Percentiles rank a stretch among this genome's conserved stretches.
These are phyloP conservation scores for Thelephora ganbajun DNA, from an alignment of 768 basidiomycete species.

Conservation along the genomic window DNA sequence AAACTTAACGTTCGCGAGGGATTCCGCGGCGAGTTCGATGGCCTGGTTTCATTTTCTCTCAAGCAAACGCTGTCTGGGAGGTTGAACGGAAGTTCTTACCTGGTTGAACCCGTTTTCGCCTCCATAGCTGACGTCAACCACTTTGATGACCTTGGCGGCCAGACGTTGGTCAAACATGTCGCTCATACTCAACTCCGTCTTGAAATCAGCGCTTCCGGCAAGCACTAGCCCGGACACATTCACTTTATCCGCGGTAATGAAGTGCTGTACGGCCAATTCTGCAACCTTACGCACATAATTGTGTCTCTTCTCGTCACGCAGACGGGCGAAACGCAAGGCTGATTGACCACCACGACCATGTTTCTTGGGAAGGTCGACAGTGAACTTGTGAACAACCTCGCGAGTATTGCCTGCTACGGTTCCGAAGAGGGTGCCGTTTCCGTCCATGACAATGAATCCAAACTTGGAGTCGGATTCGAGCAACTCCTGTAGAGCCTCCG, in stretches of 20 bases:
- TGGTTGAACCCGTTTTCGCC: constrained; percentile 99
- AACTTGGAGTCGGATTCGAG: constrained; percentile 96
- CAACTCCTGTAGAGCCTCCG: constrained; percentile 90
- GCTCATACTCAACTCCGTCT: constrained; percentile 90
- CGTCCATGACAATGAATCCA: constrained; percentile 99
- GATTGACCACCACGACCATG: constrained; percentile 99
- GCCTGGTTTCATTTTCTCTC: constrained; percentile 35
- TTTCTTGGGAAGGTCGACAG: constrained; percentile 98
- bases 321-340: constrained; percentile 97
- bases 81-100: constrained; percentile 27
- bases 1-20: constrained; percentile 96
- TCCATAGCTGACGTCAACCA: constrained; percentile 97
- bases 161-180: constrained; percentile 92
- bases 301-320: constrained; percentile 98
- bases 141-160: constrained; percentile 86
- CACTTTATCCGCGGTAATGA: constrained; percentile 95
- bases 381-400: constrained; percentile 95
- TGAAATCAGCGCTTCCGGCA: constrained; percentile 97
- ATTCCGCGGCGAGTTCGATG: constrained; percentile 92
- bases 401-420: constrained; percentile 94
- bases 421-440: constrained; percentile 94
- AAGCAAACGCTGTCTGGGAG: constrained; percentile 2
- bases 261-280: constrained; percentile 93
- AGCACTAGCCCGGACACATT: constrained; percentile 94
- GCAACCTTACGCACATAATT: constrained; percentile 99